Evolutionary conservation across 305 asterid genomes (phyloP), one percentile per base, ranked within the genome.

Genomic region (Fraxinus dipetala): DNA sequence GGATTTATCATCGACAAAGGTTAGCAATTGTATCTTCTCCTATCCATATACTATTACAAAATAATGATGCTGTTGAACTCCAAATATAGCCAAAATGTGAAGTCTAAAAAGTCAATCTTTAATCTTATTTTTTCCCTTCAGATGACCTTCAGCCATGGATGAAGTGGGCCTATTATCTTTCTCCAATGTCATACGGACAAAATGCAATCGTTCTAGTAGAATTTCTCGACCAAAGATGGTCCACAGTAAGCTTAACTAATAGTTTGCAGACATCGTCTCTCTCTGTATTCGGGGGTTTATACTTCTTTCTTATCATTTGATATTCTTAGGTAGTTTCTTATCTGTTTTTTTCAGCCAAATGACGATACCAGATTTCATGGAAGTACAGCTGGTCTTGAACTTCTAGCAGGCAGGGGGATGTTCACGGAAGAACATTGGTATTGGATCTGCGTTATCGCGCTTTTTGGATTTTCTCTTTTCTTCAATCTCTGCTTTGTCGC

Each of bases 131-230:
- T 22, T 54, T 22, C 3, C 13, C 32, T 76, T 43, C 86, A 90
- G 93, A 90, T 86, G 93, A 90, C 82, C 90, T 90, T 85, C 88
- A 87, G 76, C 93, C 91, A 38, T 90, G 93, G 93, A 84, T 90
- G 93, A 90, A 80, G 83, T 90, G 93, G 93, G 90, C 89, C 0
- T 90, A 90, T 75, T 87, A 87, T 79, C 81, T 86, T 77, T 89
- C 90, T 38, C 90, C 90, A 14, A 86, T 89, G 92, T 84, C 80
- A 43, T 87, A 87, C 10, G 90, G 90, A 78, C 91, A 84, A 76
- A 88, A 86, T 45, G 91, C 93, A 8, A 83, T 87, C 5, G 91
- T 86, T 35, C 81, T 90, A 10, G 89, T 81, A 59, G 90, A 88
- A 81, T 82, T 89, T 82, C 91, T 90, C 34, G 93, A 90, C 72